These are phyloP conservation scores for Hippophae gyantsensis DNA, from an alignment of 306 rosid genomes.

Conservation along the genomic window DNA sequence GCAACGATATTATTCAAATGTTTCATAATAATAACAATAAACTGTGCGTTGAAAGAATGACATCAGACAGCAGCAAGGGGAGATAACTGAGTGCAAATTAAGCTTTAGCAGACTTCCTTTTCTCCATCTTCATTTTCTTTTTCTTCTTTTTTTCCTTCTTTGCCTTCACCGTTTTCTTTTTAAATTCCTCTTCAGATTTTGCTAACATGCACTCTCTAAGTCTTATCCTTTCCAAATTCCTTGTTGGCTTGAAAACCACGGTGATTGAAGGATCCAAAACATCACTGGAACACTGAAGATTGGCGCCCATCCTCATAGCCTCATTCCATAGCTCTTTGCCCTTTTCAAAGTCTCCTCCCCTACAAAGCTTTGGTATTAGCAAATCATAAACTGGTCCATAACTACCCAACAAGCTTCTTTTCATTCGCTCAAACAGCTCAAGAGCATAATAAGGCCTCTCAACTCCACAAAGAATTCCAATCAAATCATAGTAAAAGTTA, in stretches of 20 bases:
- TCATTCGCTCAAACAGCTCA: constrained; percentile 69
- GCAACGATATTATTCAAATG: no score
- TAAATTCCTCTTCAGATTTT: constrained; percentile 22
- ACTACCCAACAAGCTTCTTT: constrained; percentile 54
- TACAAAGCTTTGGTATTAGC: constrained; percentile 67
- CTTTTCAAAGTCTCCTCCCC: constrained; percentile 61
- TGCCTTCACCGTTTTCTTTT: constrained; percentile 22
- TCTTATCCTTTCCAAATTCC: constrained; percentile 30
- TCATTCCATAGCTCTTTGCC: constrained; percentile 80
- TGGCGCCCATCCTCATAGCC: constrained; percentile 49
- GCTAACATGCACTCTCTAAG: constrained; percentile 21
- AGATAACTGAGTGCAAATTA: no score
- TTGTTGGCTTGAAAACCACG: constrained; percentile 47
- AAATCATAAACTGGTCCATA: constrained; percentile 78
- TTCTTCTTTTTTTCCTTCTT: constrained; percentile 21
- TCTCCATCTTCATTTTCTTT: constrained; percentile 9
- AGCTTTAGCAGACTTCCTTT: constrained; percentile 6
- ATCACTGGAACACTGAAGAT: constrained; percentile 48
- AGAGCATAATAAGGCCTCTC: constrained; percentile 65
- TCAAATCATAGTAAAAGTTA: constrained; percentile 72
- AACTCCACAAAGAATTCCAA: constrained; percentile 67
- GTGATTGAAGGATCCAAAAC: constrained; percentile 73
- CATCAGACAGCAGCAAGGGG: no score
- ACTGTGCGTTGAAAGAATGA: no score
- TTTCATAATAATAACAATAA: no score